These are phyloP conservation scores for Xylaria sp. DNA, from an alignment of 2,329 filamentous ascomycete species.

Conservation along the genomic window DNA sequence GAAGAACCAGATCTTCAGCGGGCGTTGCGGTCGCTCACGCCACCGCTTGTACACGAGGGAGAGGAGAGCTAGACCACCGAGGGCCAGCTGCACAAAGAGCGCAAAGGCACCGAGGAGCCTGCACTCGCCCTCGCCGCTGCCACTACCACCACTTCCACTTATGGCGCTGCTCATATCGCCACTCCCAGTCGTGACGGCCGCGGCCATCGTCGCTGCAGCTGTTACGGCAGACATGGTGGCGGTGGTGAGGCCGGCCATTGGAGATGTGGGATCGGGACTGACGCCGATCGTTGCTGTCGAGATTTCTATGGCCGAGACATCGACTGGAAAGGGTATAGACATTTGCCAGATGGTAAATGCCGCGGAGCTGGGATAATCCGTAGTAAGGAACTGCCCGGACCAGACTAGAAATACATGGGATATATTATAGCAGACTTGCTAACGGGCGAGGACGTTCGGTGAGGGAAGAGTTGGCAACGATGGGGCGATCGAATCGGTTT, in stretches of 20 bases:
- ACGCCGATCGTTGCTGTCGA: constrained; percentile 24
- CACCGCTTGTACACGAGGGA: constrained; percentile 91
- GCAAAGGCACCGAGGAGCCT: constrained; percentile 85
- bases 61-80: constrained; percentile 76
- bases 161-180: constrained; percentile 31
- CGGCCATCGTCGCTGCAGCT: constrained; percentile 21
- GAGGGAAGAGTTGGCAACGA: background rate
- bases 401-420: constrained; percentile 4
- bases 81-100: constrained; percentile 78
- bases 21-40: constrained; percentile 84
- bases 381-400: background rate
- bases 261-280: constrained; percentile 19
- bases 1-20: constrained; percentile 95
- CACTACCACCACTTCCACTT: constrained; percentile 15
- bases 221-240: constrained; percentile 25
- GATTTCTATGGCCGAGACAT: constrained; percentile 20
- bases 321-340: constrained; percentile 25
- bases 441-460: background rate
- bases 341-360: constrained; percentile 17
- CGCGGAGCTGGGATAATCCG: constrained; percentile 2
- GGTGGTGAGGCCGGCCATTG: constrained; percentile 22
- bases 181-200: constrained; percentile 25
- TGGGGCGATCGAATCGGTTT: constrained; percentile 11
- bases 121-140: constrained; percentile 65
- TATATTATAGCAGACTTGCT: background rate